phyloP scores from a whole-genome alignment of 2,329 filamentous ascomycete genomes.

The Blastomyces parvus region DNA sequence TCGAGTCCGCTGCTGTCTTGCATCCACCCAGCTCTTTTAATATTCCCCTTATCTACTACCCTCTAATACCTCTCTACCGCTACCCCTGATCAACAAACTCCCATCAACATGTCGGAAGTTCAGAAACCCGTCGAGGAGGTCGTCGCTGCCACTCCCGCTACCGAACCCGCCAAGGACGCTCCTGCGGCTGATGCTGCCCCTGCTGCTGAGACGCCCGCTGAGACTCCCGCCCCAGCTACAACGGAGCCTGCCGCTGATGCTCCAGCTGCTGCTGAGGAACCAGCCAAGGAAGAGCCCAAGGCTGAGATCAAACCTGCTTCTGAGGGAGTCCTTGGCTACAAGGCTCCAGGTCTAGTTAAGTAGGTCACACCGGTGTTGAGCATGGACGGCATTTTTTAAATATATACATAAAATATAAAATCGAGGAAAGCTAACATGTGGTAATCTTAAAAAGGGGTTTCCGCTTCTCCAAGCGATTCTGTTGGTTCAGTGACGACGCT shows the following conservation, averaged over 20 bases:
- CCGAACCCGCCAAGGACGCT: slow-evolving; percentile 27
- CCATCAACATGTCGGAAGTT: slow-evolving; percentile 55
- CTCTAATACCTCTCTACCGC: slow-evolving; percentile 18
- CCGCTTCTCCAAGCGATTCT: slow-evolving; percentile 85
- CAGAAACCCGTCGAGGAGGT: slow-evolving; percentile 60
- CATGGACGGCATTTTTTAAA: background rate
- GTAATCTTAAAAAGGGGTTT: slow-evolving; percentile 54
- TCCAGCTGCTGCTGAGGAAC: slow-evolving; percentile 26
- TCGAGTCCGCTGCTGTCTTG: background rate
- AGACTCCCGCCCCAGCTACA: slow-evolving; percentile 12
- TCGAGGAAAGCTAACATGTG: background rate
- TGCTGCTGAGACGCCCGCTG: slow-evolving; percentile 24
- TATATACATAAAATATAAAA: background rate
- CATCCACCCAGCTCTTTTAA: slow-evolving; percentile 10
- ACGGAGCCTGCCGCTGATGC: slow-evolving; percentile 27
- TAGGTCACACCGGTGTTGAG: slow-evolving; percentile 41
- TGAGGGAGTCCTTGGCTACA: slow-evolving; percentile 81
- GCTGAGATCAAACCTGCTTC: slow-evolving; percentile 54
- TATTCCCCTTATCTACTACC: slow-evolving; percentile 10
- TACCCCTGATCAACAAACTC: slow-evolving; percentile 23
- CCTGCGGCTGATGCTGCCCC: slow-evolving; percentile 31
- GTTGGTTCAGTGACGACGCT: slow-evolving; percentile 70
- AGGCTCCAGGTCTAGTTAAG: slow-evolving; percentile 83
- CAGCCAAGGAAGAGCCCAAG: slow-evolving; percentile 27
- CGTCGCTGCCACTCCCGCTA: slow-evolving; percentile 33